phyloP scores from a whole-genome alignment of 192 early-diverging fungal genomes.

The Oehlia diaphana region DNA sequence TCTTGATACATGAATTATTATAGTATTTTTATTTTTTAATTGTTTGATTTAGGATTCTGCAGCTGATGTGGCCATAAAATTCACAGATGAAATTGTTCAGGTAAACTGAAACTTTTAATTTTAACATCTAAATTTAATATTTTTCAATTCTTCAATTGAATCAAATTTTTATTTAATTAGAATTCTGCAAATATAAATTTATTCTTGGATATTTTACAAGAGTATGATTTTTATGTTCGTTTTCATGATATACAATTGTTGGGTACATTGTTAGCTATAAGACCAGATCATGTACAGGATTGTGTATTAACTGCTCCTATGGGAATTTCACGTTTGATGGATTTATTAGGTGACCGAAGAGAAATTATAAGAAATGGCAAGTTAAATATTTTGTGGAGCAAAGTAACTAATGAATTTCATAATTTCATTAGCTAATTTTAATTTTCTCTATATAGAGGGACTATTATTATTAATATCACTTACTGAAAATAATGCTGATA shows the following conservation, averaged over 20 bases:
- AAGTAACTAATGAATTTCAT: neutral
- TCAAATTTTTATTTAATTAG: slow-evolving; percentile 54
- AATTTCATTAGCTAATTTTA: neutral
- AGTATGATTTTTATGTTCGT: slow-evolving; percentile 93
- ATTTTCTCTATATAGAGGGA: slow-evolving; percentile 66
- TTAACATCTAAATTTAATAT: slow-evolving; percentile 24
- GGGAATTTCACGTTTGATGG: slow-evolving; percentile 85
- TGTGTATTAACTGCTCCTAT: slow-evolving; percentile 84
- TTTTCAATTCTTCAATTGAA: neutral
- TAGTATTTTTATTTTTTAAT: neutral
- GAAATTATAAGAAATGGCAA: slow-evolving; percentile 95
- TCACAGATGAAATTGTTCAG: slow-evolving; percentile 45
- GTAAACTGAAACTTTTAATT: slow-evolving; percentile 34
- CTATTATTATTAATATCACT: slow-evolving; percentile 87
- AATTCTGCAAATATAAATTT: slow-evolving; percentile 71
- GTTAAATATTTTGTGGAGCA: neutral
- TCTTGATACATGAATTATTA: neutral
- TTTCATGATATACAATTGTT: slow-evolving; percentile 89
- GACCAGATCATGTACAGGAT: slow-evolving; percentile 69
- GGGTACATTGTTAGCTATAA: slow-evolving; percentile 66
- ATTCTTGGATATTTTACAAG: slow-evolving; percentile 85
- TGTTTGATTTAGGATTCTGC: slow-evolving; percentile 4
- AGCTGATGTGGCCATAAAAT: slow-evolving; percentile 30
- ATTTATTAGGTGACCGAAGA: slow-evolving; percentile 87
- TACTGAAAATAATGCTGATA: slow-evolving; percentile 90